Evolutionary conservation across 345 rosid species (phyloP).

Genomic region (Euphorbia pulcherrima): DNA sequence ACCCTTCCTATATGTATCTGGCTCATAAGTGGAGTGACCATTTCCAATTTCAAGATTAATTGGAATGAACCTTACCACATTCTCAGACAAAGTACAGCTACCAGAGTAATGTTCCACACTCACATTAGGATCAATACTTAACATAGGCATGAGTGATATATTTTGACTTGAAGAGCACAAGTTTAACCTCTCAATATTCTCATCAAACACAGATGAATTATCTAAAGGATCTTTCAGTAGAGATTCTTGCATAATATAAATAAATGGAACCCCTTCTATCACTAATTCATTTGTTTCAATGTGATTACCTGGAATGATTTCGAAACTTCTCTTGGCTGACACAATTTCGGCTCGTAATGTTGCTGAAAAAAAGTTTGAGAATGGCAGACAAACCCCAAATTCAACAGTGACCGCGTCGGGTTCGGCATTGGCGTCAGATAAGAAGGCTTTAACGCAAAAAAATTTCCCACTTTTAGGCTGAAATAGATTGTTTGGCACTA

Average conservation of each 20-base stretch:
- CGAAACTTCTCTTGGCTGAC: conserved; percentile 19
- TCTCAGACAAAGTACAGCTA: conserved; percentile 17
- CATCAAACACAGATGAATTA: conserved; percentile 23
- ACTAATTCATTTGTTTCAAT: conserved; percentile 28
- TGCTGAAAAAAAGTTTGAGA: too few species aligned
- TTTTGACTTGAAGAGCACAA: conserved; percentile 15
- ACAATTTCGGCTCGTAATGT: conserved; percentile 12
- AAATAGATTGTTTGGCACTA: too few species aligned
- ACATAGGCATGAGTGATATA: conserved; percentile 12
- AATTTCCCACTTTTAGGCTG: too few species aligned
- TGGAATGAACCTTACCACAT: conserved; percentile 38
- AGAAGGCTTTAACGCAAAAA: too few species aligned
- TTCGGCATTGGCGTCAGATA: too few species aligned
- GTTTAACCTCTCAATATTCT: conserved; percentile 27
- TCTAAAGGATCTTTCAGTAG: conserved; percentile 20
- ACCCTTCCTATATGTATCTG: conserved; percentile 28
- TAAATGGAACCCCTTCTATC: conserved; percentile 40
- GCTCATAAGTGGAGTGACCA: conserved; percentile 21
- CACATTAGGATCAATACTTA: conserved; percentile 1
- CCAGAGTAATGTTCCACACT: conserved; percentile 15
- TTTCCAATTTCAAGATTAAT: conserved; percentile 25
- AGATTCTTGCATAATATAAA: conserved; percentile 30
- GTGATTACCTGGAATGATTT: conserved; percentile 9
- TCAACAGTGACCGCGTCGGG: too few species aligned
- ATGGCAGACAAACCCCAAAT: too few species aligned